These are phyloP conservation scores for Salix arbutifolia DNA, from an alignment of 345 rosid species.

Conservation along the genomic window DNA sequence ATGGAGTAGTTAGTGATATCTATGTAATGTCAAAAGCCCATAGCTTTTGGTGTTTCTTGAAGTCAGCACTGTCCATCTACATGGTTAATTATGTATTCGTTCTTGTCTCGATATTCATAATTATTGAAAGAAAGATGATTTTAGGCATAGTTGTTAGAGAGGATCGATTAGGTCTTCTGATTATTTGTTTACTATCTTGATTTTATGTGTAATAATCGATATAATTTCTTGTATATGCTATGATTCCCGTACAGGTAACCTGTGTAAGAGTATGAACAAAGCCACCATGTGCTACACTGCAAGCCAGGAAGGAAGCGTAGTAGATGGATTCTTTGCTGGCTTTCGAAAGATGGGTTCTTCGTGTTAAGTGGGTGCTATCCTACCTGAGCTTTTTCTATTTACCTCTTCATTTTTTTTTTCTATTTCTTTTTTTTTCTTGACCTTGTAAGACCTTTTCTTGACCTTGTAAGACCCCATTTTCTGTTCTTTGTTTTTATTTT, in stretches of 20 bases:
- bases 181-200: background rate
- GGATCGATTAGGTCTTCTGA: background rate
- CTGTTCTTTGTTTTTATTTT: background rate
- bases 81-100: background rate
- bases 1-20: background rate
- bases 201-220: background rate
- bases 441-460: slow-evolving; percentile 99
- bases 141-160: background rate
- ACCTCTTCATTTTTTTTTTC: background rate
- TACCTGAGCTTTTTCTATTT: slow-evolving; percentile 63
- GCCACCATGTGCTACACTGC: background rate
- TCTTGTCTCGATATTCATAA: background rate
- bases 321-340: background rate
- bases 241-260: slow-evolving; percentile 18
- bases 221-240: background rate
- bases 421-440: slow-evolving; percentile 56
- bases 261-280: slow-evolving; percentile 10
- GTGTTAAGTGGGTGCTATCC: slow-evolving; percentile 63
- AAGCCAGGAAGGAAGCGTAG: background rate
- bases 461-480: slow-evolving; percentile 80
- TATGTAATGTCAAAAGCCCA: slow-evolving; percentile 12
- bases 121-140: background rate
- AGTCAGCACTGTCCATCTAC: background rate
- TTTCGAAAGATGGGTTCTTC: slow-evolving; percentile 13
- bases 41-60: background rate